A percentile compares a stretch with the other conserved stretches of the same genome.
phyloP scores from a whole-genome alignment of 2,329 filamentous ascomycete species.

The Aureobasidium sp. region DNA sequence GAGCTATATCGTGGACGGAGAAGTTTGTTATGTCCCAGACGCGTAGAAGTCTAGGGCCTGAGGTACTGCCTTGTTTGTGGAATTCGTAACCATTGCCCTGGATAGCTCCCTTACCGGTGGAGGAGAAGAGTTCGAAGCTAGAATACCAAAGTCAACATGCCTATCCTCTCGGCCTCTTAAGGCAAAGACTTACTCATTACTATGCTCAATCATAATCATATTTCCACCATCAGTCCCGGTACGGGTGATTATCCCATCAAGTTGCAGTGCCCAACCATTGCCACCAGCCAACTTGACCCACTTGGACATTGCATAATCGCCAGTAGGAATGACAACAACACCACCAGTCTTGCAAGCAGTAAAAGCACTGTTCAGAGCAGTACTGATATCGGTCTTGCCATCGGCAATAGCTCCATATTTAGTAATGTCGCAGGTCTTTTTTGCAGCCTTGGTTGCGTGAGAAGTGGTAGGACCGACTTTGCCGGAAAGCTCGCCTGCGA shows the following conservation, averaged over 20 bases:
- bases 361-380: slow-evolving; percentile 54
- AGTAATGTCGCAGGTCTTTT: slow-evolving; percentile 59
- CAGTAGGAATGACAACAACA: slow-evolving; percentile 54
- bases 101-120: slow-evolving; percentile 56
- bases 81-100: slow-evolving; percentile 60
- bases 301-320: slow-evolving; percentile 55
- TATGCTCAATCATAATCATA: slow-evolving; percentile 59
- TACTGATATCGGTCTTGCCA: slow-evolving; percentile 57
- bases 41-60: slow-evolving; percentile 52
- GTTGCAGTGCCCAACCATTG: slow-evolving; percentile 54
- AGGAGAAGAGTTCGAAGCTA: slow-evolving; percentile 59
- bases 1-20: slow-evolving; percentile 54
- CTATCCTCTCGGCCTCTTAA: background rate
- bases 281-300: slow-evolving; percentile 57
- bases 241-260: slow-evolving; percentile 60
- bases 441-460: slow-evolving; percentile 47
- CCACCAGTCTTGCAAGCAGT: slow-evolving; percentile 58
- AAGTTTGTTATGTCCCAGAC: slow-evolving; percentile 53
- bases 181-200: slow-evolving; percentile 20
- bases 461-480: slow-evolving; percentile 51
- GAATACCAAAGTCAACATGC: slow-evolving; percentile 33
- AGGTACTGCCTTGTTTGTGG: slow-evolving; percentile 45
- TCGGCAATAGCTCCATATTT: slow-evolving; percentile 59
- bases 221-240: slow-evolving; percentile 57
- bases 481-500: slow-evolving; percentile 40